Percentiles rank a stretch among this genome's conserved stretches.
Evolutionary conservation across 148 eudicot species (phyloP).

Genomic region (Mesembryanthemum crystallinum): DNA sequence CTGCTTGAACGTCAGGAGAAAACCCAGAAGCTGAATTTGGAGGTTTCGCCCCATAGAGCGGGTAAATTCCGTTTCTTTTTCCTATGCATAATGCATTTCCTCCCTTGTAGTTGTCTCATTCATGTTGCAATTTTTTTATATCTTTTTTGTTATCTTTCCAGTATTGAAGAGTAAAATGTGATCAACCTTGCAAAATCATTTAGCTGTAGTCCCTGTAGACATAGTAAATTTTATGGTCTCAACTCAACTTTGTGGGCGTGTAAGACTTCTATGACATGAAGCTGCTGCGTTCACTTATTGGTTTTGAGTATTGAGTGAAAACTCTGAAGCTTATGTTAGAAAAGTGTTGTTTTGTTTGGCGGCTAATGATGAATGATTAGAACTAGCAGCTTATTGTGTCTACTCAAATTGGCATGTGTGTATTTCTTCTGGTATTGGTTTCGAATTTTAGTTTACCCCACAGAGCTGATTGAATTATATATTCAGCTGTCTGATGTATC

Average conservation of each 20-base stretch:
- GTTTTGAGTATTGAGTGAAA: no score
- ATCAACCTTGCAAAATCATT: background rate
- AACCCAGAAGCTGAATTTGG: conserved; percentile 62
- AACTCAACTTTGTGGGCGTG: no score
- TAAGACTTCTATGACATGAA: no score
- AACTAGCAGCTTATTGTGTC: background rate
- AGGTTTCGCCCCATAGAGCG: conserved; percentile 95
- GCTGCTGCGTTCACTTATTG: no score
- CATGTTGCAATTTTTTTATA: background rate
- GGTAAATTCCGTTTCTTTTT: conserved; percentile 37
- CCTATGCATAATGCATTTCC: no score
- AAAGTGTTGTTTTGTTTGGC: no score
- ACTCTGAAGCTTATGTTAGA: no score
- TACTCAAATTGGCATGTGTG: background rate
- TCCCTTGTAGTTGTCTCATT: background rate
- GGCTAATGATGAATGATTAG: background rate
- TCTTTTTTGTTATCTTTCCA: background rate
- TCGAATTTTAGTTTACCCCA: background rate
- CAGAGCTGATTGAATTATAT: background rate
- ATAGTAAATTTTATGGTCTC: no score
- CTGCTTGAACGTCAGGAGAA: conserved; percentile 29
- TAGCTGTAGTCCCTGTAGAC: no score
- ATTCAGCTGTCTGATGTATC: no score
- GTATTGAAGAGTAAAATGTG: background rate
- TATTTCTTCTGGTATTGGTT: background rate